These are phyloP conservation scores for Talaromyces nanjingensis DNA, from an alignment of 495 filamentous ascomycete genomes.

Conservation along the genomic window DNA sequence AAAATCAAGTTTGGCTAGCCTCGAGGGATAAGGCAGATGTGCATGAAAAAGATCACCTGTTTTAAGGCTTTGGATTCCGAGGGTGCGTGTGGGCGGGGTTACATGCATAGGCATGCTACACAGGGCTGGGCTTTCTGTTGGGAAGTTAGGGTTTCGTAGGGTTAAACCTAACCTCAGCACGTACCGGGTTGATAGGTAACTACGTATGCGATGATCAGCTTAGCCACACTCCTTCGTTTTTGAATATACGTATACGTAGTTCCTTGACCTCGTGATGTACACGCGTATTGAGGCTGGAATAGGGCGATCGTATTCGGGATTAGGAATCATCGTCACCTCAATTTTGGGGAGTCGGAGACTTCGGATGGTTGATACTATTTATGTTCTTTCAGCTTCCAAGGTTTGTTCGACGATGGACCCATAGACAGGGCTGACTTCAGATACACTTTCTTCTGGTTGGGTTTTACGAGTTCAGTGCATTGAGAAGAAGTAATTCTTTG, in stretches of 20 bases:
- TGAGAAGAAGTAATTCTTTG: not conserved
- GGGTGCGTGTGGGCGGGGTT: not conserved
- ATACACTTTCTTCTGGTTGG: not conserved
- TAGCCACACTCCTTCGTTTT: not conserved
- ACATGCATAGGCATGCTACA: not conserved
- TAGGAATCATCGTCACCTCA: not conserved
- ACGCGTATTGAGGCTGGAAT: not conserved
- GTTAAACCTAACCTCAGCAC: not conserved
- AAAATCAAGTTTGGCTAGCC: not conserved
- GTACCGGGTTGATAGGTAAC: not conserved
- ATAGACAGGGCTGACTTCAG: not conserved
- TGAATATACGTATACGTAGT: not conserved
- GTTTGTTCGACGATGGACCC: not conserved
- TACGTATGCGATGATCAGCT: not conserved
- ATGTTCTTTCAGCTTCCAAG: not conserved
- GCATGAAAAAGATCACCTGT: not conserved
- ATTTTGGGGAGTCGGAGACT: not conserved
- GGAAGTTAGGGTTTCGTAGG: not conserved
- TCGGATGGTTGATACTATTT: not conserved
- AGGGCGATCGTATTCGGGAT: not conserved
- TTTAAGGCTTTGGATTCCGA: not conserved
- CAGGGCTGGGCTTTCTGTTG: not conserved
- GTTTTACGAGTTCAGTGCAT: not conserved
- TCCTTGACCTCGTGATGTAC: not conserved
- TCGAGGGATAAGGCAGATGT: not conserved